A percentile compares a stretch with the other conserved stretches of the same genome.
Evolutionary conservation across 805 yeast genomes (phyloP).

Genomic region (Schizosaccharomyces japonicus): DNA sequence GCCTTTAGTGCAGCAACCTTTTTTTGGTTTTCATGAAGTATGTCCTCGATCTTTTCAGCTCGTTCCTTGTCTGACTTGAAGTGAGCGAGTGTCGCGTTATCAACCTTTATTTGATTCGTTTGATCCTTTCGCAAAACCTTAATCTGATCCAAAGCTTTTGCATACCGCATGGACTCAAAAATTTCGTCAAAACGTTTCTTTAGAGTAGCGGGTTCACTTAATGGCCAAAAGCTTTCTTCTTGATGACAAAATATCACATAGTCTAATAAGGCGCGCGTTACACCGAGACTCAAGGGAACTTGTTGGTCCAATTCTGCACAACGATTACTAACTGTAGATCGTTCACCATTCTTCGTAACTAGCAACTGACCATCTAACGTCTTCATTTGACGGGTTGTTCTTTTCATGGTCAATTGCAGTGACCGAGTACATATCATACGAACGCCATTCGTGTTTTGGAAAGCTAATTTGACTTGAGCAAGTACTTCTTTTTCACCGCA

Average conservation of each 20-base stretch:
- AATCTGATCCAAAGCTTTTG: slow-evolving; percentile 65
- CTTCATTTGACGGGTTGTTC: slow-evolving; percentile 49
- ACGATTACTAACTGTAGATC: slow-evolving; percentile 54
- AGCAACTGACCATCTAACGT: slow-evolving; percentile 75
- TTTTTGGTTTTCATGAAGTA: slow-evolving; percentile 21
- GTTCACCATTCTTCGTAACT: slow-evolving; percentile 34
- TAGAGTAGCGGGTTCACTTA: slow-evolving; percentile 67
- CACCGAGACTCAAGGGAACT: slow-evolving; percentile 68
- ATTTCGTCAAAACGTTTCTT: slow-evolving; percentile 91
- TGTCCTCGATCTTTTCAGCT: slow-evolving; percentile 33
- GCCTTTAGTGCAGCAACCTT: slow-evolving; percentile 24
- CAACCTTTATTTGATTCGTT: slow-evolving; percentile 45
- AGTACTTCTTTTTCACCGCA: slow-evolving; percentile 51
- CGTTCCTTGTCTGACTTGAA: slow-evolving; percentile 48
- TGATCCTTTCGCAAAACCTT: slow-evolving; percentile 57
- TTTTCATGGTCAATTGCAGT: slow-evolving; percentile 46
- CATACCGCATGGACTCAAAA: slow-evolving; percentile 80
- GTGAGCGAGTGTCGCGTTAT: slow-evolving; percentile 60
- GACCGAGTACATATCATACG: slow-evolving; percentile 72
- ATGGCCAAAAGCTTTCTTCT: slow-evolving; percentile 91
- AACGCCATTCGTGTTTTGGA: slow-evolving; percentile 43
- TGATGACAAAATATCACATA: slow-evolving; percentile 93
- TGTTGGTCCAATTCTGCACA: slow-evolving; percentile 63
- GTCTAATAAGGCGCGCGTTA: slow-evolving; percentile 64
- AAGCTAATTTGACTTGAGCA: slow-evolving; percentile 80